Conservation (phyloP, 768 basidiomycete genomes). For the Phylloporus scabripes region DNA sequence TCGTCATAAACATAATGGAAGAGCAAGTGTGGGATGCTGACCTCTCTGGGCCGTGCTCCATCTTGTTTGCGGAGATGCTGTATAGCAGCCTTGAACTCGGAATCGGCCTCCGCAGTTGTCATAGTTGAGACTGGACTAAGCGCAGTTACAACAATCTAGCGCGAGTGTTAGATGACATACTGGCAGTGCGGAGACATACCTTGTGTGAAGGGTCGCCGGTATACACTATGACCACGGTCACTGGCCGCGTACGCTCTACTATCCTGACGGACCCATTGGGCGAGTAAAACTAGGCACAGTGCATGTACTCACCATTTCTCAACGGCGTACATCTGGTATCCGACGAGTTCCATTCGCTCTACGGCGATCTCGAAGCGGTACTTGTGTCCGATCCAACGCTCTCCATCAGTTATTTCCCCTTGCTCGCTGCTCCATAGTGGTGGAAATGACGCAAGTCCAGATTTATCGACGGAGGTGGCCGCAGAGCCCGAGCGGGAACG, state of each 20-base stretch:
- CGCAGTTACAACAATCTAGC: slow-evolving; percentile 56
- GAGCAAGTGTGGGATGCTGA: slow-evolving; percentile 19
- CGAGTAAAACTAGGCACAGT: background rate
- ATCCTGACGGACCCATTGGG: slow-evolving; percentile 41
- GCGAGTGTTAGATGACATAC: slow-evolving; percentile 1
- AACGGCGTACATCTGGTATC: slow-evolving; percentile 82
- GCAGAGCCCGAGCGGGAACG: slow-evolving; percentile 32
- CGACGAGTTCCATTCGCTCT: slow-evolving; percentile 41
- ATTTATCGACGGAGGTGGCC: slow-evolving; percentile 17
- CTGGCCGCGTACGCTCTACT: slow-evolving; percentile 55
- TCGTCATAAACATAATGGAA: slow-evolving; percentile 1
- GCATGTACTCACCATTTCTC: slow-evolving; percentile 63
- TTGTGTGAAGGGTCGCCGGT: slow-evolving; percentile 71
- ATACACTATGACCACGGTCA: slow-evolving; percentile 64
- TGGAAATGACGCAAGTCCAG: slow-evolving; percentile 4
- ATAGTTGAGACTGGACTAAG: slow-evolving; percentile 43
- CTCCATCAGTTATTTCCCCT: slow-evolving; percentile 18
- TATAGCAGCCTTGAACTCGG: slow-evolving; percentile 58
- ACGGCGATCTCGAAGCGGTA: slow-evolving; percentile 46
- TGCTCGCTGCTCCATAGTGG: slow-evolving; percentile 9
- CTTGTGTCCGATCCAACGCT: slow-evolving; percentile 42
- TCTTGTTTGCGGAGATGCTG: slow-evolving; percentile 55
- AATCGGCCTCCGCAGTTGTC: slow-evolving; percentile 39
- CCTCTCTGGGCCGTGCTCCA: slow-evolving; percentile 70
- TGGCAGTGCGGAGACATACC: slow-evolving; percentile 29